phyloP scores from a whole-genome alignment of 1,139 yeast species.

The Torulaspora globosa region DNA sequence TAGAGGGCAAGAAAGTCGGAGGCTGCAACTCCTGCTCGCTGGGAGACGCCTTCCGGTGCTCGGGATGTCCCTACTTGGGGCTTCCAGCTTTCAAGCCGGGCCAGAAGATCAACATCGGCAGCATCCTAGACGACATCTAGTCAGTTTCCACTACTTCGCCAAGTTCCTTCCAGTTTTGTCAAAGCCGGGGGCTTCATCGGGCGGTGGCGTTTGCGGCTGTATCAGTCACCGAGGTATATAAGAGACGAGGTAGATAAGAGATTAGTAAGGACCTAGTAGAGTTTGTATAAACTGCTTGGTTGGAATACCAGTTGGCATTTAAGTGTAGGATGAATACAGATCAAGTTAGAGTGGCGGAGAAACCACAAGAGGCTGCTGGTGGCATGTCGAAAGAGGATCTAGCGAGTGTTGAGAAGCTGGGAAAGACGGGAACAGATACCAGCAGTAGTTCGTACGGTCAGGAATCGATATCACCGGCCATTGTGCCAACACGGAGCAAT shows the following conservation, averaged over 20 bases:
- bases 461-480: neutral
- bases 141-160: neutral
- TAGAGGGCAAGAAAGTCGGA: slow-evolving; percentile 85
- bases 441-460: neutral
- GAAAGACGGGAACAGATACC: neutral
- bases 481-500: slow-evolving; percentile 1
- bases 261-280: neutral
- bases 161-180: neutral
- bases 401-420: neutral
- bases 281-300: neutral
- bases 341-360: slow-evolving; percentile 3
- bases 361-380: neutral
- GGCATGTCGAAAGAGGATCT: neutral
- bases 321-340: slow-evolving; percentile 1
- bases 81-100: slow-evolving; percentile 98
- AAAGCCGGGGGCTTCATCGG: slow-evolving; percentile 5
- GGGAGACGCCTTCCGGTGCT: slow-evolving; percentile 97
- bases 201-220: slow-evolving; percentile 13
- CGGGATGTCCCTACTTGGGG: slow-evolving; percentile 95
- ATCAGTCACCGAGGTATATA: slow-evolving; percentile 5
- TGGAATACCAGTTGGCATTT: neutral
- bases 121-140: slow-evolving; percentile 42
- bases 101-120: slow-evolving; percentile 49
- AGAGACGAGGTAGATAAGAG: slow-evolving; percentile 3
- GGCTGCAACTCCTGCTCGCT: slow-evolving; percentile 96